Evolutionary conservation across 1,284 basidiomycete species (phyloP).

Genomic region (Ustilago sp.): DNA sequence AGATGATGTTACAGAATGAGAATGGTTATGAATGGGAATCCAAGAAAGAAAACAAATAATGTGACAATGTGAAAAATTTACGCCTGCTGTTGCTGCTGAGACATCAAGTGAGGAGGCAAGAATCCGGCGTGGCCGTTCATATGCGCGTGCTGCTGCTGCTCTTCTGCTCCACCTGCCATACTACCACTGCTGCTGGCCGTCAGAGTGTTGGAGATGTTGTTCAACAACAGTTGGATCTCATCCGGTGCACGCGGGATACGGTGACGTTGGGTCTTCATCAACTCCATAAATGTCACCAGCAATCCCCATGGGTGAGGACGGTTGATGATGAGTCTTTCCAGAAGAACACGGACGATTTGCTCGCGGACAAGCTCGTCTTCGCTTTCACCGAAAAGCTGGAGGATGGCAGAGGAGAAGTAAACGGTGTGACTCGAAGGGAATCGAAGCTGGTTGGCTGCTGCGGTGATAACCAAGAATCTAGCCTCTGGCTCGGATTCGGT

Average conservation of each 20-base stretch:
- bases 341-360: constrained; percentile 87
- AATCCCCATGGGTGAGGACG: constrained; percentile 98
- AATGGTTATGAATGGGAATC: neutral
- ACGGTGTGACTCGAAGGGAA: constrained; percentile 69
- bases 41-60: neutral
- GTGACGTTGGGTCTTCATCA: constrained; percentile 72
- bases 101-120: constrained; percentile 29
- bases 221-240: constrained; percentile 66
- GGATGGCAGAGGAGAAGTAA: constrained; percentile 88
- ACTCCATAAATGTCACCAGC: constrained; percentile 90
- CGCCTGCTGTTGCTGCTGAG: constrained; percentile 32
- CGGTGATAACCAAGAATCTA: constrained; percentile 92
- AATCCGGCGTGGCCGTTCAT: constrained; percentile 35
- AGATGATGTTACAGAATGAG: constrained; percentile 2
- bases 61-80: neutral
- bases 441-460: constrained; percentile 91
- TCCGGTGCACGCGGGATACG: constrained; percentile 58
- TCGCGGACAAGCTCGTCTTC: constrained; percentile 81
- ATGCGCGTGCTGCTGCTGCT: constrained; percentile 25
- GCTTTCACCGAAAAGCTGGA: constrained; percentile 81
- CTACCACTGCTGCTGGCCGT: constrained; percentile 11
- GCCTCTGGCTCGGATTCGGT: constrained; percentile 90
- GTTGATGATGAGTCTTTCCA: constrained; percentile 92
- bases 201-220: constrained; percentile 60
- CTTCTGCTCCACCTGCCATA: constrained; percentile 12